Evolutionary conservation across 768 basidiomycete genomes (phyloP).

Genomic region (Sutorius australiensis): DNA sequence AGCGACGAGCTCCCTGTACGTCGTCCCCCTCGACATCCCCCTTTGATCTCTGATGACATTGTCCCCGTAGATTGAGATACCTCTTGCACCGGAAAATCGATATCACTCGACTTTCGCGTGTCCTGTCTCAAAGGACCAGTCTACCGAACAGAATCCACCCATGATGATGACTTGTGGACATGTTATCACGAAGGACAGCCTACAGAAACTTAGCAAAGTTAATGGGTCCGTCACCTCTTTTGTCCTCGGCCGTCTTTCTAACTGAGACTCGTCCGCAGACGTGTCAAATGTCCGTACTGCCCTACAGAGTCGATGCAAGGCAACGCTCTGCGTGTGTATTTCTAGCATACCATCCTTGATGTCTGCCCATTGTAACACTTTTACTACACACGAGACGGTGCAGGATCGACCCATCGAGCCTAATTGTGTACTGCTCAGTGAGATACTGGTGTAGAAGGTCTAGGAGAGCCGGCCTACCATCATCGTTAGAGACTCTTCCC

Average conservation of each 20-base stretch:
- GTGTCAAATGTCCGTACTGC: constrained; percentile 96
- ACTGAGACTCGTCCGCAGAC: constrained; percentile 41
- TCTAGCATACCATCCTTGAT: constrained; percentile 36
- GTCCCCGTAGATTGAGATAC: constrained; percentile 80
- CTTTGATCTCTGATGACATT: neutral
- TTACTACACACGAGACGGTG: neutral
- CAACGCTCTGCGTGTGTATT: constrained; percentile 61
- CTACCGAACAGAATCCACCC: constrained; percentile 88
- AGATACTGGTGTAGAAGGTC: neutral
- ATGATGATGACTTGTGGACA: constrained; percentile 99
- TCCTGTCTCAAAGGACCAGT: constrained; percentile 96
- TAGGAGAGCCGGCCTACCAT: constrained; percentile 38
- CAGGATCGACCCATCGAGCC: constrained; percentile 30
- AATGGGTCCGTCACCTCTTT: constrained; percentile 58
- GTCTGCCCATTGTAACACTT: constrained; percentile 5
- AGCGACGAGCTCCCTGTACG: constrained; percentile 83
- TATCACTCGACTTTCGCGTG: constrained; percentile 98
- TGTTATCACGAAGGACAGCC: constrained; percentile 88
- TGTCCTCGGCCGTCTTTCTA: neutral
- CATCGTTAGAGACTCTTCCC: constrained; percentile 50
- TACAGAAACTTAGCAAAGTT: constrained; percentile 84
- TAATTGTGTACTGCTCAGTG: constrained; percentile 3
- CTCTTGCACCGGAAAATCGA: constrained; percentile 76
- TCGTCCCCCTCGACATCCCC: neutral
- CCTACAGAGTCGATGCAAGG: constrained; percentile 68